These are phyloP conservation scores for Fusarium mundagurra DNA, from an alignment of 2,329 filamentous ascomycete species.

Conservation along the genomic window DNA sequence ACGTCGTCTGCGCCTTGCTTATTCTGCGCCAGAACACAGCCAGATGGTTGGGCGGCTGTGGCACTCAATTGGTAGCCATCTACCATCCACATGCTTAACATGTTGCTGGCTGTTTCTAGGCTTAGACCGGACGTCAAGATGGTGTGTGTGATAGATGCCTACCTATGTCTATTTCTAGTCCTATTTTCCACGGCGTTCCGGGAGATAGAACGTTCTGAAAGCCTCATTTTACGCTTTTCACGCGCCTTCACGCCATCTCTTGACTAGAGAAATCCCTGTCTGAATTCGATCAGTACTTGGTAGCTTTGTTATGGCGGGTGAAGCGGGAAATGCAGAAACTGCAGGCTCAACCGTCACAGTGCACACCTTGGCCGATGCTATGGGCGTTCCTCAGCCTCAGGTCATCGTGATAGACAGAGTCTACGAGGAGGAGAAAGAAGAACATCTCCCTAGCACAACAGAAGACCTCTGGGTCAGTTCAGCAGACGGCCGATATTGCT, in stretches of 20 bases:
- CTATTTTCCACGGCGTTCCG: conserved; percentile 18
- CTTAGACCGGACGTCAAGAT: conserved; percentile 13
- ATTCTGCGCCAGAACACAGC: conserved; percentile 23
- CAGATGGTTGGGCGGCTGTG: conserved; percentile 30
- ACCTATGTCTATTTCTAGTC: conserved; percentile 5
- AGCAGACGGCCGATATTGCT: conserved; percentile 59
- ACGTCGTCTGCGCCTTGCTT: conserved; percentile 31
- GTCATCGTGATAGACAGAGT: conserved; percentile 39
- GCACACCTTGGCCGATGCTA: conserved; percentile 34
- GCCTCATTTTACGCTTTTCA: conserved; percentile 17
- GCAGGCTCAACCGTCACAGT: conserved; percentile 31
- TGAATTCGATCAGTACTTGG: not conserved
- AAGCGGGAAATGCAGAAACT: conserved; percentile 11
- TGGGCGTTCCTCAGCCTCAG: conserved; percentile 32
- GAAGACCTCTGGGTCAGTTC: conserved; percentile 61
- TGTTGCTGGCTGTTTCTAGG: conserved; percentile 30
- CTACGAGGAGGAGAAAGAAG: conserved; percentile 27
- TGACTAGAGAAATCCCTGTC: not conserved
- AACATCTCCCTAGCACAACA: conserved; percentile 43
- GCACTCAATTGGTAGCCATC: conserved; percentile 35
- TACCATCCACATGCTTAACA: conserved; percentile 37
- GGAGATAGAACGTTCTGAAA: conserved; percentile 20
- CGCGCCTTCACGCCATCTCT: conserved; percentile 4
- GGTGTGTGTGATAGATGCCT: conserved; percentile 35
- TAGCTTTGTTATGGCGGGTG: conserved; percentile 31